Evolutionary conservation across 2,329 filamentous ascomycete genomes (phyloP).

Genomic region (Aspergillus oerlinghausenensis): DNA sequence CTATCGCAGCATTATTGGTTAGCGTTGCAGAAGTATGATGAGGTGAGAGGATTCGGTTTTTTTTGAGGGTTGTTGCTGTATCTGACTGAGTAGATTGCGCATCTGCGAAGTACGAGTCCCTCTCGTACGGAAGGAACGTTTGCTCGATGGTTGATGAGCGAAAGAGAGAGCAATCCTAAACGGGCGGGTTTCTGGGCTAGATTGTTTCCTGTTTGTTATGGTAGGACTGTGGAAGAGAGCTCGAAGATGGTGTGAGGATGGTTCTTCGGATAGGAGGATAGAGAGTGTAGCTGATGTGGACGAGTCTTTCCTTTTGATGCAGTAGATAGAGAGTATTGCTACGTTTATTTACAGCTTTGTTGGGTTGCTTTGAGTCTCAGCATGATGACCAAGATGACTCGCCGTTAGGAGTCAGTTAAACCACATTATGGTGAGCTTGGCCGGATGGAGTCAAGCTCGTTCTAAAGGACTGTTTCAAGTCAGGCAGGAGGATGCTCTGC

Average conservation of each 20-base stretch:
- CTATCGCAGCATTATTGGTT: constrained; percentile 21
- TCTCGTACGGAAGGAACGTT: constrained; percentile 26
- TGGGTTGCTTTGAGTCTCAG: neutral
- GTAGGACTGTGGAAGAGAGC: constrained; percentile 26
- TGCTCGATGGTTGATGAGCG: constrained; percentile 28
- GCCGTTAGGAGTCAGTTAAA: neutral
- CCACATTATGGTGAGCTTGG: neutral
- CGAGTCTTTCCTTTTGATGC: neutral
- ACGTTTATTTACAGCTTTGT: neutral
- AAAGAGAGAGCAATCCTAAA: constrained; percentile 18
- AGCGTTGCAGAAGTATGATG: constrained; percentile 25
- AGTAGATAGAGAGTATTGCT: neutral
- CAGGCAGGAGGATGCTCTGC: neutral
- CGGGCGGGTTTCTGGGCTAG: constrained; percentile 29
- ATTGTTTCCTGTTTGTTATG: constrained; percentile 32
- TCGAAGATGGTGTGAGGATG: constrained; percentile 18
- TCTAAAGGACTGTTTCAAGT: neutral
- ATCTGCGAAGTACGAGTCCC: constrained; percentile 27
- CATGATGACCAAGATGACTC: neutral
- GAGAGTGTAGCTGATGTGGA: neutral
- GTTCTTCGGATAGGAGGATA: neutral
- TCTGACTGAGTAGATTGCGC: constrained; percentile 19
- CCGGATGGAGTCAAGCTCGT: neutral
- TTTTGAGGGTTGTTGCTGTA: neutral
- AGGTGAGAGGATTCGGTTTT: constrained; percentile 16